Evolutionary conservation across 2,329 filamentous ascomycete genomes (phyloP).

Genomic region (Fusarium cicatricum): DNA sequence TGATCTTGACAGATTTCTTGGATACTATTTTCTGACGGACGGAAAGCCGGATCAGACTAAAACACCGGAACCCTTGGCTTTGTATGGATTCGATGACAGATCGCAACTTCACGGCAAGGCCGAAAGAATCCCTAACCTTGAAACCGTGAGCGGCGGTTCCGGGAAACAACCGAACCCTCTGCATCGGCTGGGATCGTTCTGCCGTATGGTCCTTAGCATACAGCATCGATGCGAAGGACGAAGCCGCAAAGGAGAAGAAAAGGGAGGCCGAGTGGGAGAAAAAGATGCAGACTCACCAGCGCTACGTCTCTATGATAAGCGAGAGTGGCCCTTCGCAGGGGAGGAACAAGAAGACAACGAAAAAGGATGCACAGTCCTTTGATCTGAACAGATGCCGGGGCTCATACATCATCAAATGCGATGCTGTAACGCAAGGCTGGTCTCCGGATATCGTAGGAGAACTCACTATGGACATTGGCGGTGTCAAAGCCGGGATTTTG

Average conservation of each 20-base stretch:
- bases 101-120: neutral
- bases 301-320: neutral
- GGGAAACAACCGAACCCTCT: neutral
- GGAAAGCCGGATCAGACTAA: conserved; percentile 7
- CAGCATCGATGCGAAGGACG: neutral
- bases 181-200: conserved; percentile 7
- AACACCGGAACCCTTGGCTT: neutral
- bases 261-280: neutral
- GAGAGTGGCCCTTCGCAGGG: neutral
- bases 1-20: conserved; percentile 2
- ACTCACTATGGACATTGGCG: conserved; percentile 10
- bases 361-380: neutral
- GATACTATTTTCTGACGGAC: conserved; percentile 18
- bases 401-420: conserved; percentile 16
- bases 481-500: neutral
- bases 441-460: neutral
- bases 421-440: conserved; percentile 5
- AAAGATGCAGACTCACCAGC: neutral
- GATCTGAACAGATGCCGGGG: conserved; percentile 9
- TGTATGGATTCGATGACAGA: neutral
- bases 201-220: neutral
- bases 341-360: neutral
- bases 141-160: neutral
- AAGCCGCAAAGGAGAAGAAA: neutral
- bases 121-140: neutral